These are phyloP conservation scores for Phytophthora europaea DNA, from an alignment of 352 stramenopile genomes.

Conservation along the genomic window DNA sequence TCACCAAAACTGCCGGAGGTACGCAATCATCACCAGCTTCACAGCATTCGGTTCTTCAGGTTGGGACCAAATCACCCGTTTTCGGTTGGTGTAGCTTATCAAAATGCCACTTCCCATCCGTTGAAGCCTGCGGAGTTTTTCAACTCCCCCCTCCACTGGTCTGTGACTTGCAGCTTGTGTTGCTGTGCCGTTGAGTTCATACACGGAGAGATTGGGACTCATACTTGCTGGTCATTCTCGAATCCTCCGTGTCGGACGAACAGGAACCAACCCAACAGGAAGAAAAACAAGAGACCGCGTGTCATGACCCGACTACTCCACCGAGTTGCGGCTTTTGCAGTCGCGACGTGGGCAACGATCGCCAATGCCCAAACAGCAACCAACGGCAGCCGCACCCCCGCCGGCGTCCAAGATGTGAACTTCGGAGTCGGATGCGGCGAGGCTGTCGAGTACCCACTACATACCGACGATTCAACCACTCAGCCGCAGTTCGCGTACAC, in stretches of 20 bases:
- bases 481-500: constrained; percentile 48
- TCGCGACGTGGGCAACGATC: constrained; percentile 20
- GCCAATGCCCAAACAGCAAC: constrained; percentile 21
- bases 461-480: constrained; percentile 17
- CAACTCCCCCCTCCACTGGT: constrained; percentile 7
- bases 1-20: constrained; percentile 9
- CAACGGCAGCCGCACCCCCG: constrained; percentile 30
- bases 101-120: constrained; percentile 26
- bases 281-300: constrained; percentile 8
- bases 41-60: not conserved
- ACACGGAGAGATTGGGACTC: not conserved
- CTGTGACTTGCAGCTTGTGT: constrained; percentile 1
- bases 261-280: constrained; percentile 13
- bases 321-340: constrained; percentile 25
- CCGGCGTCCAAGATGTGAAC: constrained; percentile 21
- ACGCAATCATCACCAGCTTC: not conserved
- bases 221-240: constrained; percentile 17
- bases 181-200: not conserved
- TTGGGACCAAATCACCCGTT: constrained; percentile 3
- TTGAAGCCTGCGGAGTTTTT: constrained; percentile 25
- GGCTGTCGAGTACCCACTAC: constrained; percentile 29
- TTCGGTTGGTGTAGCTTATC: constrained; percentile 9
- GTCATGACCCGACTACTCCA: constrained; percentile 31
- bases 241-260: constrained; percentile 25
- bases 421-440: constrained; percentile 49